Percentiles rank a stretch among this genome's conserved stretches.
phyloP scores from a whole-genome alignment of 2,329 filamentous ascomycete species.

The Paecilomyces formosus region DNA sequence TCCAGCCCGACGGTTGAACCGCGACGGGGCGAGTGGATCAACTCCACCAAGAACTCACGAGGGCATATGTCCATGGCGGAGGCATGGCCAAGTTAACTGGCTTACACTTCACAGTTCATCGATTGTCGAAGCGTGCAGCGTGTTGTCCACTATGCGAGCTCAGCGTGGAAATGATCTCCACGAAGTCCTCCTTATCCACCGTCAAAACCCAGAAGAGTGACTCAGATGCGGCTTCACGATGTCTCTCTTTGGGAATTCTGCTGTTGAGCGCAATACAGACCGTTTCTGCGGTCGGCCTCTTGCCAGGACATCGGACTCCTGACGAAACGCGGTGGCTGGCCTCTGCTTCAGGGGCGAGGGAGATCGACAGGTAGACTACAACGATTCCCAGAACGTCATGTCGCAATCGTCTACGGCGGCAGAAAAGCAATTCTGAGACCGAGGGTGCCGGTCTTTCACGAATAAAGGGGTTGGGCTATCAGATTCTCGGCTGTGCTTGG shows the following conservation, averaged over 20 bases:
- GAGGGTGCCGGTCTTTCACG: background rate
- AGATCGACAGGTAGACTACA: background rate
- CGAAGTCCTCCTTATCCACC: background rate
- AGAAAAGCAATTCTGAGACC: conserved; percentile 1
- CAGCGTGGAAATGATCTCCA: background rate
- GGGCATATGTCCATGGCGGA: background rate
- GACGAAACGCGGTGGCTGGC: background rate
- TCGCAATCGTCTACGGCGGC: background rate
- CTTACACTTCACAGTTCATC: background rate
- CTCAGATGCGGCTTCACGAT: background rate
- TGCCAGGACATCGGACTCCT: background rate
- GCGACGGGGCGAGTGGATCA: background rate
- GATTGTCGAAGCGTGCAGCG: background rate
- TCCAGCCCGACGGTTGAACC: background rate
- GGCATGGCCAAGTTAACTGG: background rate
- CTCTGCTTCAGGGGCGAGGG: background rate
- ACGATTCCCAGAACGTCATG: background rate
- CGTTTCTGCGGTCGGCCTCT: background rate
- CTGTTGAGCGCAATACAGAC: background rate
- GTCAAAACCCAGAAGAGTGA: background rate
- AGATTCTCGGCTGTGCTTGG: conserved; percentile 6
- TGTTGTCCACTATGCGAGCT: background rate
- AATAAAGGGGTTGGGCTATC: conserved; percentile 5
- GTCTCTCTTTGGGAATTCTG: background rate
- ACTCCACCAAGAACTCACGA: background rate